Base-by-base conservation (phyloP, 306 rosid species). In the Leucaena leucocephala region DNA sequence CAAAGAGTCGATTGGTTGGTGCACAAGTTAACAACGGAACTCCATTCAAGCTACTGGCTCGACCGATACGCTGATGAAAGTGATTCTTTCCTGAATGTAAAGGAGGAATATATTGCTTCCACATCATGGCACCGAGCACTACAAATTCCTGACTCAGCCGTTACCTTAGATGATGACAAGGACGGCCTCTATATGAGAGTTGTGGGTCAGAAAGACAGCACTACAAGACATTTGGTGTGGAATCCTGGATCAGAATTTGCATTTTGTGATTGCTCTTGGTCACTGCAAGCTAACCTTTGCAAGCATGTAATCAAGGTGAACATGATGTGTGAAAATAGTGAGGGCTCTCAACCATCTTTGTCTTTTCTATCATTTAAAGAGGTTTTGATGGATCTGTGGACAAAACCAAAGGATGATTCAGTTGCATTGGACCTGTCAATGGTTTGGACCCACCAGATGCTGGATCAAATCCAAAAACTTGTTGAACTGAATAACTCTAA, bases 1-100 rank as follows among this genome's bases (percentile, higher is more conserved):
- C 95, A 88, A 85, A 90, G 98, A 86, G 97, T 93, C n/a, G 98
- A 95, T 82, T 92, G 98, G 98, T 86, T 91, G 69, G 98, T 91
- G 64, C 97, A 95, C 88, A 95, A 91, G 91, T 81, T 95, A 75
- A 95, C 98, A 57, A 93, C 96, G 5, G 97, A 95, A 80, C 82
- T 95, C 83, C 98, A 93, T 88, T 95, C 97, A 36, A 86, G 97
- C 88, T 93, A 87, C 82, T 95, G 94, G 94, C 94, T 95, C 70
- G 97, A 92, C 75, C 96, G 93, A 49, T 91, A 81, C 70, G 97
- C 99, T 50, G 99, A 95, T 65, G 98, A 95, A 82, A 91, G 96
- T 76, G 97, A 87, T 83, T 91, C 96, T 57, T 92, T 95, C 86
- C 97, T 86, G 86, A 95, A 85, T 76, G 89, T 93, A 12, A 90